Conservation (phyloP, 2,329 filamentous ascomycete genomes). For the Emergomyces orientalis region DNA sequence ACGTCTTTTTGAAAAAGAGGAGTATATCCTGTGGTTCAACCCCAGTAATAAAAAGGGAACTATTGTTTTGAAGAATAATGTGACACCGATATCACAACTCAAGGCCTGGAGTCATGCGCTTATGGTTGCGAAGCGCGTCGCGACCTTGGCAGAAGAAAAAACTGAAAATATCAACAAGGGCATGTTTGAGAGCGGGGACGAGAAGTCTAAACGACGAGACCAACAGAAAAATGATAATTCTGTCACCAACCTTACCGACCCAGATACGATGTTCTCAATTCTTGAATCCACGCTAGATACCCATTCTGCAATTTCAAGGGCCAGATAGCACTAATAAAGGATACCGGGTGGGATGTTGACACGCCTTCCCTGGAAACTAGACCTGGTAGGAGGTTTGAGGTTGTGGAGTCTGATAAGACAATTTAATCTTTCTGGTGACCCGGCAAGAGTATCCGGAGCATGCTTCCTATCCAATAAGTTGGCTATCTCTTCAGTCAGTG, state of each 20-base stretch:
- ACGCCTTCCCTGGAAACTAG: constrained; percentile 57
- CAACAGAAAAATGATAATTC: constrained; percentile 5
- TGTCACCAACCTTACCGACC: constrained; percentile 23
- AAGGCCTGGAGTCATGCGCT: constrained; percentile 56
- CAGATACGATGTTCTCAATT: constrained; percentile 36
- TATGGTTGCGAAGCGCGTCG: constrained; percentile 31
- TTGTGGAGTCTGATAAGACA: background rate
- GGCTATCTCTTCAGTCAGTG: no score
- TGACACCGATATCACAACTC: constrained; percentile 43
- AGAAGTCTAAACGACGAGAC: background rate
- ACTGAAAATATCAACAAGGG: background rate
- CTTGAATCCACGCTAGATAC: constrained; percentile 30
- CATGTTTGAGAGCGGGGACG: background rate
- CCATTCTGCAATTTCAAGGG: constrained; percentile 36
- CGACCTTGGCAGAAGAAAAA: background rate
- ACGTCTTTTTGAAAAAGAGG: constrained; percentile 42
- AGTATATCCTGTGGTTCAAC: constrained; percentile 55
- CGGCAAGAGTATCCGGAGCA: no score
- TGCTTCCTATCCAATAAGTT: no score
- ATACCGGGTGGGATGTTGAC: constrained; percentile 57
- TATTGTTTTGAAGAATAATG: constrained; percentile 56
- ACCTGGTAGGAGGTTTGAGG: constrained; percentile 38
- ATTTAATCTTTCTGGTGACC: background rate
- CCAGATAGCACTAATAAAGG: constrained; percentile 35
- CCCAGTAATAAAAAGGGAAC: constrained; percentile 35